A percentile compares a stretch with the other conserved stretches of the same genome.
These are phyloP conservation scores for Copromyces sp. DNA, from an alignment of 495 filamentous ascomycete genomes.

Conservation along the genomic window DNA sequence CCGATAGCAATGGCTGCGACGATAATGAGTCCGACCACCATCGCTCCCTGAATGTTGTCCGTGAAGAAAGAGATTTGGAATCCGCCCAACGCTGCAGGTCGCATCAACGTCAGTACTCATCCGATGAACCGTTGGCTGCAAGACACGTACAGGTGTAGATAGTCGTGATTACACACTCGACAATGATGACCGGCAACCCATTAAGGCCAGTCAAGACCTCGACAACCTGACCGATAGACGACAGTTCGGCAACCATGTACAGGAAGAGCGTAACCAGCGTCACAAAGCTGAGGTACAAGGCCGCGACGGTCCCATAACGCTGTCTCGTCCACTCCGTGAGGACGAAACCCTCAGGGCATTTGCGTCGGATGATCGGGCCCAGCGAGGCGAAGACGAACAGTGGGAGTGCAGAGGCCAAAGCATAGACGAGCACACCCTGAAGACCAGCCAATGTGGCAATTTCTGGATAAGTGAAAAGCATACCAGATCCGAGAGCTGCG, in stretches of 20 bases:
- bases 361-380: slow-evolving; percentile 60
- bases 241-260: slow-evolving; percentile 74
- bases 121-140: background rate
- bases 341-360: slow-evolving; percentile 68
- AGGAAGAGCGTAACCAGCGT: slow-evolving; percentile 69
- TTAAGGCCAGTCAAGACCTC: slow-evolving; percentile 60
- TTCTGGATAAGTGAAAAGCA: slow-evolving; percentile 68
- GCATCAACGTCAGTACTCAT: slow-evolving; percentile 8
- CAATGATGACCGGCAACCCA: slow-evolving; percentile 62
- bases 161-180: slow-evolving; percentile 60
- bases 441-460: slow-evolving; percentile 70
- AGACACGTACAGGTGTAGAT: slow-evolving; percentile 60
- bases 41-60: slow-evolving; percentile 64
- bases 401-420: slow-evolving; percentile 55
- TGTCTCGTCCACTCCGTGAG: slow-evolving; percentile 72
- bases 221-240: slow-evolving; percentile 62
- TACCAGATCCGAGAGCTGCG: slow-evolving; percentile 65
- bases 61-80: slow-evolving; percentile 72
- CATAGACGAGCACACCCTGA: slow-evolving; percentile 63
- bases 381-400: slow-evolving; percentile 57
- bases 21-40: slow-evolving; percentile 59
- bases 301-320: slow-evolving; percentile 54
- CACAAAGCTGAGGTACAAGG: slow-evolving; percentile 58
- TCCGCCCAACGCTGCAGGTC: slow-evolving; percentile 51
- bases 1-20: slow-evolving; percentile 64